Conservation (phyloP, 345 rosid species). For the Sonneratia caseolaris region DNA sequence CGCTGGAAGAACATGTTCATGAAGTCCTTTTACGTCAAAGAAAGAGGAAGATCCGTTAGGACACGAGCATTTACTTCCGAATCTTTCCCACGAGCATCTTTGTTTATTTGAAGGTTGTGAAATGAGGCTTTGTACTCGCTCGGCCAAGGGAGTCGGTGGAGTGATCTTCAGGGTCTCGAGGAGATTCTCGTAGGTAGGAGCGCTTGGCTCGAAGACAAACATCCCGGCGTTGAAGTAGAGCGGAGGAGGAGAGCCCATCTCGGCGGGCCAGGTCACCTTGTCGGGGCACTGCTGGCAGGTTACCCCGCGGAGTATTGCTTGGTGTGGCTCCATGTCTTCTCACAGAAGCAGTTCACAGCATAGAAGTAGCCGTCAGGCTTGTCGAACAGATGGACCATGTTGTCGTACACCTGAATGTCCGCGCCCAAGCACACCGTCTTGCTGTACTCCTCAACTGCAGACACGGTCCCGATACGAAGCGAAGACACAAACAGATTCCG, state of each 20-base stretch:
- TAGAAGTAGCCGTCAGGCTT: slow-evolving; percentile 10
- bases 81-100: no score
- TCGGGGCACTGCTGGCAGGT: slow-evolving; percentile 11
- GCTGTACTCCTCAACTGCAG: slow-evolving; percentile 9
- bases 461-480: no score
- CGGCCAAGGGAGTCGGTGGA: slow-evolving; percentile 6
- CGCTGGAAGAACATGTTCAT: slow-evolving; percentile 65
- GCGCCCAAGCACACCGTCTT: slow-evolving; percentile 10
- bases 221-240: slow-evolving; percentile 8
- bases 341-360: slow-evolving; percentile 13
- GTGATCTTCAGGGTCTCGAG: slow-evolving; percentile 6
- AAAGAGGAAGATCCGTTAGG: no score
- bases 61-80: no score
- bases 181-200: slow-evolving; percentile 4
- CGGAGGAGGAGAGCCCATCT: slow-evolving; percentile 9
- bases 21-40: slow-evolving; percentile 39
- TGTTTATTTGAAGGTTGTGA: no score
- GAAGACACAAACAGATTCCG: no score
- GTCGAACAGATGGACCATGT: slow-evolving; percentile 13
- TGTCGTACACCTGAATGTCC: slow-evolving; percentile 12
- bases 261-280: slow-evolving; percentile 7
- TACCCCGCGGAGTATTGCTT: slow-evolving; percentile 6
- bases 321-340: slow-evolving; percentile 12
- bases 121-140: background rate
- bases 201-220: slow-evolving; percentile 7